Percentiles rank a stretch among this genome's conserved stretches.
phyloP scores from a whole-genome alignment of 225 moss, liverwort and hornwort genomes.

The Ulota crispa region DNA sequence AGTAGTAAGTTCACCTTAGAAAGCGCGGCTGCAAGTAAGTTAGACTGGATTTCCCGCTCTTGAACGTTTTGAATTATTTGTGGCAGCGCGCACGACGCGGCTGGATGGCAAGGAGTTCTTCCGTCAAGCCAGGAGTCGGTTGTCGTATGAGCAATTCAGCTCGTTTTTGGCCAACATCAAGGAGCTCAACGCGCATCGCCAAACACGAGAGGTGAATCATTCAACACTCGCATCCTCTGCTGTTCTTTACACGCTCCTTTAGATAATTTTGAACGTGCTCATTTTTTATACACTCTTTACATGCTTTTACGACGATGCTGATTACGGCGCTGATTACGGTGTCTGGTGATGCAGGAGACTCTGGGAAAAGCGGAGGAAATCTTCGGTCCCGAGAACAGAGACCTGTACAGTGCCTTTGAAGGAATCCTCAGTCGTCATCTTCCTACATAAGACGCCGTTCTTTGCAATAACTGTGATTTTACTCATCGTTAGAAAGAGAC shows the following conservation, averaged over 20 bases:
- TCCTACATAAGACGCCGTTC: conserved; percentile 39
- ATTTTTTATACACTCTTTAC: no score
- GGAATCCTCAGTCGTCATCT: conserved; percentile 95
- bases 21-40: neutral
- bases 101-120: conserved; percentile 95
- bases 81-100: conserved; percentile 58
- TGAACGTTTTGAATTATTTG: neutral
- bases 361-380: conserved; percentile 89
- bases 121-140: conserved; percentile 72
- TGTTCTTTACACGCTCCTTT: neutral
- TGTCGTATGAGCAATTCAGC: conserved; percentile 64
- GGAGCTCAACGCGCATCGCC: conserved; percentile 64
- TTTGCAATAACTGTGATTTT: neutral
- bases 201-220: conserved; percentile 54
- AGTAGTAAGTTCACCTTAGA: no score
- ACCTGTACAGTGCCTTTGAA: conserved; percentile 84
- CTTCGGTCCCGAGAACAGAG: conserved; percentile 91
- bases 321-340: neutral
- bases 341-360: conserved; percentile 65
- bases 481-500: conserved; percentile 11
- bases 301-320: neutral
- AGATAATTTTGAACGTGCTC: no score
- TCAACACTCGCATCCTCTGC: neutral
- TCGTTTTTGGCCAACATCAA: conserved; percentile 58
- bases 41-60: neutral